phyloP scores from a whole-genome alignment of 1,139 yeast genomes.

The Kodamaea derodonti region DNA sequence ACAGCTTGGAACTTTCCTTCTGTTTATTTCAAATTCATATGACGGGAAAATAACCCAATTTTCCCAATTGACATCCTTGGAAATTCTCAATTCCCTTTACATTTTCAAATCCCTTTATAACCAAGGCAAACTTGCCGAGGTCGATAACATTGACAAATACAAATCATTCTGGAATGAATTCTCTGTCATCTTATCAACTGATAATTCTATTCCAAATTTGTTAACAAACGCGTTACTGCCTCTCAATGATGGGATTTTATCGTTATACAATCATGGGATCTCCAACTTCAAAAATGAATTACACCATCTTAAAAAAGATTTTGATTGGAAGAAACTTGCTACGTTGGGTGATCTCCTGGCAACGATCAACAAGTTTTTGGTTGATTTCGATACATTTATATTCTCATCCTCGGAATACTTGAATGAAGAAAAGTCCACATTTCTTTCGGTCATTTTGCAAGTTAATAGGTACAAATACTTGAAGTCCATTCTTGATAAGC shows the following conservation, averaged over 20 bases:
- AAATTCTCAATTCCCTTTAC: slow-evolving; percentile 26
- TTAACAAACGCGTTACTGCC: slow-evolving; percentile 14
- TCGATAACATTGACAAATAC: slow-evolving; percentile 5
- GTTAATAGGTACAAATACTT: slow-evolving; percentile 24
- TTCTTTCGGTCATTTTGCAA: slow-evolving; percentile 23
- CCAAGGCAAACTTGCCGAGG: slow-evolving; percentile 17
- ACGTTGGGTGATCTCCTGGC: slow-evolving; percentile 15
- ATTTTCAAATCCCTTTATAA: slow-evolving; percentile 25
- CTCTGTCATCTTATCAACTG: slow-evolving; percentile 6
- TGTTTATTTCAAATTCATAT: slow-evolving; percentile 22
- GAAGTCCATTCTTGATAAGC: slow-evolving; percentile 17
- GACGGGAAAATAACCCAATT: slow-evolving; percentile 19
- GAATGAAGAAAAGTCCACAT: slow-evolving; percentile 10
- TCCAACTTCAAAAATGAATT: slow-evolving; percentile 25
- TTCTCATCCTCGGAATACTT: slow-evolving; percentile 1
- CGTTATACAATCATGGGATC: slow-evolving; percentile 22
- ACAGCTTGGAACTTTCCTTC: slow-evolving; percentile 21
- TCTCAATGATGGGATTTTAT: slow-evolving; percentile 9
- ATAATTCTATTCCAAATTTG: slow-evolving; percentile 10
- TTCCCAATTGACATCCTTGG: slow-evolving; percentile 25
- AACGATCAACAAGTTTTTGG: slow-evolving; percentile 19
- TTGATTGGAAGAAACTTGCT: slow-evolving; percentile 16
- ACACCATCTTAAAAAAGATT: slow-evolving; percentile 18
- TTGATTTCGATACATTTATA: slow-evolving; percentile 19
- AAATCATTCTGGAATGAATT: slow-evolving; percentile 21